Conservation (phyloP, 495 filamentous ascomycete genomes). For the Hyaloscypha variabilis region DNA sequence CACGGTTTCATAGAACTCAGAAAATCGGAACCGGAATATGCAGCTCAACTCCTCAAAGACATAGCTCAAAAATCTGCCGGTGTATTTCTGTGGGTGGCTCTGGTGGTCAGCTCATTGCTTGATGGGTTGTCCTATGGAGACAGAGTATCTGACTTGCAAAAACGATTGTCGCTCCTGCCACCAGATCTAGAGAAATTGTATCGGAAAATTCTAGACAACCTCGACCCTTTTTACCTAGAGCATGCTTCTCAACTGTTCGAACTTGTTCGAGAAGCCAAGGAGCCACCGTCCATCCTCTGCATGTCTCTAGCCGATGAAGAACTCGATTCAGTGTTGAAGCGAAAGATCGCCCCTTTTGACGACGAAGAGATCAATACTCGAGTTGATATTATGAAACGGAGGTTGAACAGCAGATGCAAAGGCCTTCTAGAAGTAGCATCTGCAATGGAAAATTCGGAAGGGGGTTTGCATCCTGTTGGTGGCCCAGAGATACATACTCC, state of each 20-base stretch:
- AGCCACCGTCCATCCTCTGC: constrained; percentile 19
- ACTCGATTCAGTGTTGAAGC: background rate
- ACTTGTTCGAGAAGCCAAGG: constrained; percentile 18
- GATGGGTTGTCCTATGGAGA: constrained; percentile 28
- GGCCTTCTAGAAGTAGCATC: constrained; percentile 1
- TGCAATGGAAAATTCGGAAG: background rate
- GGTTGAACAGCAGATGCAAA: constrained; percentile 8
- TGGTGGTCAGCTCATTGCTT: constrained; percentile 33
- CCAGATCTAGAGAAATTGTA: constrained; percentile 31
- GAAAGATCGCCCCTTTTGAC: background rate
- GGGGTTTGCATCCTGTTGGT: background rate
- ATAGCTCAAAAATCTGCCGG: constrained; percentile 30
- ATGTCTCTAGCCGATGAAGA: constrained; percentile 36
- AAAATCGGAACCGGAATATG: background rate
- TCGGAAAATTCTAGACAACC: constrained; percentile 32
- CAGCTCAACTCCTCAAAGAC: constrained; percentile 15
- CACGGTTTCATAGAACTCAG: constrained; percentile 19
- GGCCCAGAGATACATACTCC: background rate
- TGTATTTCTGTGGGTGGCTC: constrained; percentile 38
- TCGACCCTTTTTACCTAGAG: constrained; percentile 32
- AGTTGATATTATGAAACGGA: background rate
- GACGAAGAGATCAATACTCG: background rate
- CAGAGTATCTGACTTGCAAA: constrained; percentile 28
- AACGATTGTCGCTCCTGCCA: constrained; percentile 27
- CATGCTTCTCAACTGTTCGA: constrained; percentile 32